Conservation (phyloP, 2,329 filamentous ascomycete genomes). For the Monosporascus sp. region DNA sequence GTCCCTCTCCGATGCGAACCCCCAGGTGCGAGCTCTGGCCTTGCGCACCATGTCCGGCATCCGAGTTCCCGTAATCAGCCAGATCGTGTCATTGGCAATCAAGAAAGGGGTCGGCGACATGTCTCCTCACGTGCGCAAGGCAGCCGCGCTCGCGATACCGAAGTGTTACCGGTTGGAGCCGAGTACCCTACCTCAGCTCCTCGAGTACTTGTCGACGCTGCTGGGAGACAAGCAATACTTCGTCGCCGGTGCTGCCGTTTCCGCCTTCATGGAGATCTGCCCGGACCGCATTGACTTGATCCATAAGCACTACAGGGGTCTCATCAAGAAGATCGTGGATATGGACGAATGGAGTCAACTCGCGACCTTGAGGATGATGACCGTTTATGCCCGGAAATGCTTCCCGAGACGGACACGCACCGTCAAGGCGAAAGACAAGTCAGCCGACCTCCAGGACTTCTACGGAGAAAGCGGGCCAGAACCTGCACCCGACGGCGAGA, state of each 20-base stretch:
- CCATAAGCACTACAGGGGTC: conserved; percentile 78
- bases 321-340: conserved; percentile 88
- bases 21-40: conserved; percentile 84
- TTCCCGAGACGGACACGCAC: conserved; percentile 68
- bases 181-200: conserved; percentile 73
- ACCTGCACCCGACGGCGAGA: conserved; percentile 39
- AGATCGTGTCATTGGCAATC: conserved; percentile 93
- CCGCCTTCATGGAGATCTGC: conserved; percentile 83
- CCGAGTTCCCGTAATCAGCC: conserved; percentile 92
- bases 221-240: conserved; percentile 92
- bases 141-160: conserved; percentile 87
- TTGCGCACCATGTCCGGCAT: conserved; percentile 97
- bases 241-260: conserved; percentile 89
- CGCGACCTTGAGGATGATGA: conserved; percentile 75
- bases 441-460: conserved; percentile 61
- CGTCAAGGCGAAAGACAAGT: conserved; percentile 36
- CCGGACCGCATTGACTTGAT: conserved; percentile 83
- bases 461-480: conserved; percentile 64
- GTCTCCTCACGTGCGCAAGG: conserved; percentile 88
- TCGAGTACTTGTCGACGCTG: conserved; percentile 73
- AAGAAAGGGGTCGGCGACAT: conserved; percentile 91
- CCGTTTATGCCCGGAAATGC: conserved; percentile 77
- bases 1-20: conserved; percentile 86
- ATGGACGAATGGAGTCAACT: conserved; percentile 99
- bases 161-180: conserved; percentile 94